Conservation (phyloP, 345 rosid species). For the Iberis pinnata region DNA sequence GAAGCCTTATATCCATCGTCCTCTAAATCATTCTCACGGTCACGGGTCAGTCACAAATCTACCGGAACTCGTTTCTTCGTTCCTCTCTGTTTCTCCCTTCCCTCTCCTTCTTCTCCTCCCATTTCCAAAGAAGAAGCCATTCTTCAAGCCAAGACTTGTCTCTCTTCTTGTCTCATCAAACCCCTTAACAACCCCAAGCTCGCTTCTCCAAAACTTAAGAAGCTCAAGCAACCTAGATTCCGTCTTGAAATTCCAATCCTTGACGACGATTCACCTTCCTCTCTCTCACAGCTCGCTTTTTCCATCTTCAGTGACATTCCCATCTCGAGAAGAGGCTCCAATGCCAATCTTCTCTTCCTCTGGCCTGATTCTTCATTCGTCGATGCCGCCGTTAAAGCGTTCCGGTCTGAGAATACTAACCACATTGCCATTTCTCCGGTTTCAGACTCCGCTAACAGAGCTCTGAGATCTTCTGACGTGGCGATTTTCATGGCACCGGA, state of each 20-base stretch:
- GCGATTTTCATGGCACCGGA: constrained; percentile 64
- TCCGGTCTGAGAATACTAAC: constrained; percentile 32
- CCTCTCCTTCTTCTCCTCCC: constrained; percentile 52
- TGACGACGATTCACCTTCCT: constrained; percentile 53
- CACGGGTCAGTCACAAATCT: constrained; percentile 22
- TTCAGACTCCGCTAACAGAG: constrained; percentile 5
- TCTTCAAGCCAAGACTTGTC: constrained; percentile 69
- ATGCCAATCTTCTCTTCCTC: constrained; percentile 40
- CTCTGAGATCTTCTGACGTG: constrained; percentile 48
- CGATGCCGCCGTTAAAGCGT: constrained; percentile 36
- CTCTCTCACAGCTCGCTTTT: constrained; percentile 48
- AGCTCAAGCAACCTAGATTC: constrained; percentile 63
- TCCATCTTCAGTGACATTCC: constrained; percentile 48
- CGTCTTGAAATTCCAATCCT: constrained; percentile 64
- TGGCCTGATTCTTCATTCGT: constrained; percentile 42
- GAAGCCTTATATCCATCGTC: background rate
- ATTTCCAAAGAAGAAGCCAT: constrained; percentile 74
- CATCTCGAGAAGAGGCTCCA: constrained; percentile 52
- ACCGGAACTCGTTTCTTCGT: constrained; percentile 19
- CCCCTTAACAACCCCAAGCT: constrained; percentile 75
- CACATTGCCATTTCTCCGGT: constrained; percentile 40
- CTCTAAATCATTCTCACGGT: constrained; percentile 1
- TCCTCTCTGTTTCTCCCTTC: constrained; percentile 32
- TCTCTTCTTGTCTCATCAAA: constrained; percentile 55
- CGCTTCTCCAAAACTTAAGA: constrained; percentile 56